These are phyloP conservation scores for Scedosporium apiospermum DNA, from an alignment of 2,329 filamentous ascomycete genomes.

Conservation along the genomic window DNA sequence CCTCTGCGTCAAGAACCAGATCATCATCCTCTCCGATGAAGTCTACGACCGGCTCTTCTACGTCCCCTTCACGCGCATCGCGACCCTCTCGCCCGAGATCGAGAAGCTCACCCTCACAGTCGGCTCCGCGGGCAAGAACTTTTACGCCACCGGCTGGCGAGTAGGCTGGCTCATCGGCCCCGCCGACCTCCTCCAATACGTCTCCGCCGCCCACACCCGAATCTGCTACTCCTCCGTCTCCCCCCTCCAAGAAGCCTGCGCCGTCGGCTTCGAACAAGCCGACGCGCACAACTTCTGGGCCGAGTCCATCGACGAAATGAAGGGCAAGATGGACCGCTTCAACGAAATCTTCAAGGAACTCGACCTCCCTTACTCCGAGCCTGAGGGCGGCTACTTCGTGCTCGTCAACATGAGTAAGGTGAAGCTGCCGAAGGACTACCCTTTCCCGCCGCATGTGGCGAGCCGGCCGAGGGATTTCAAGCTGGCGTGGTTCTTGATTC, in stretches of 20 bases:
- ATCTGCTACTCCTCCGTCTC: conserved; percentile 95
- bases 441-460: conserved; percentile 83
- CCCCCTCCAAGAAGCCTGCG: conserved; percentile 86
- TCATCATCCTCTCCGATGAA: conserved; percentile 86
- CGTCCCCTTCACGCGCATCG: conserved; percentile 86
- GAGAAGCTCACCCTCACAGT: conserved; percentile 85
- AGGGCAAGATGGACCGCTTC: conserved; percentile 77
- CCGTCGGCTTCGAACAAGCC: conserved; percentile 88
- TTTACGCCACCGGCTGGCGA: conserved; percentile 95
- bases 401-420: conserved; percentile 89
- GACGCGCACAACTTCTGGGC: conserved; percentile 84
- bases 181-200: conserved; percentile 80
- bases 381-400: conserved; percentile 96
- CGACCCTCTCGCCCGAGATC: conserved; percentile 82
- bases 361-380: conserved; percentile 73
- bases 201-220: conserved; percentile 83
- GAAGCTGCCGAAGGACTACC: conserved; percentile 70
- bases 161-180: conserved; percentile 92
- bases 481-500: conserved; percentile 92
- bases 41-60: conserved; percentile 96
- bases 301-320: conserved; percentile 75
- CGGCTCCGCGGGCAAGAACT: conserved; percentile 94
- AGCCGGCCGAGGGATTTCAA: conserved; percentile 86
- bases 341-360: conserved; percentile 73
- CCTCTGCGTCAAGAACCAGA: conserved; percentile 83